Conservation (phyloP, 1,284 basidiomycete genomes). For the Marasmius oreades region DNA sequence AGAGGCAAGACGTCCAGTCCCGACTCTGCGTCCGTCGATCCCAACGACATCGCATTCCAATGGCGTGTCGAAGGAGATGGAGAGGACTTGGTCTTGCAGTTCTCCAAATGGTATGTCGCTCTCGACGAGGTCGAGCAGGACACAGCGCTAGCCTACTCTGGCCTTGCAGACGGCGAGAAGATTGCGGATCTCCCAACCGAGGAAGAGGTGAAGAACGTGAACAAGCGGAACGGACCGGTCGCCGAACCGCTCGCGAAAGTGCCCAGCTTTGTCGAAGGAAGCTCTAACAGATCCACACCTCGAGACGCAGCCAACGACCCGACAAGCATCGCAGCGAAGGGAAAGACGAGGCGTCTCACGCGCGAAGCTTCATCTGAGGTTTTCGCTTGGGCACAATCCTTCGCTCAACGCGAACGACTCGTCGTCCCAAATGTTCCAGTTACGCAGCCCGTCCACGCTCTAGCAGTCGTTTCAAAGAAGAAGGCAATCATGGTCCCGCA, state of each 20-base stretch:
- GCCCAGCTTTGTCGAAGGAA: neutral
- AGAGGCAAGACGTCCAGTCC: no score
- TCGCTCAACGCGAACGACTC: neutral
- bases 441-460: neutral
- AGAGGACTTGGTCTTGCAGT: no score
- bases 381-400: neutral
- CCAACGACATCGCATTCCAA: no score
- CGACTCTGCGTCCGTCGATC: no score
- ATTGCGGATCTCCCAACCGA: neutral
- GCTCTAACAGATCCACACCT: neutral
- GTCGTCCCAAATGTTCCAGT: neutral
- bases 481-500: no score
- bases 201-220: neutral
- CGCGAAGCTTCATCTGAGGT: neutral
- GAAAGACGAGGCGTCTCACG: neutral
- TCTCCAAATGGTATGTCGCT: no score
- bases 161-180: neutral
- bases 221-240: neutral
- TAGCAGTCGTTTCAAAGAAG: no score
- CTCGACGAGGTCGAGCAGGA: no score
- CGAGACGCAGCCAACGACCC: neutral
- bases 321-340: neutral
- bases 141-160: no score
- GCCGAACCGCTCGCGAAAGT: no score
- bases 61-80: no score